These are phyloP conservation scores for Entomortierella beljakovae DNA, from an alignment of 192 early-diverging fungal genomes.

Conservation along the genomic window DNA sequence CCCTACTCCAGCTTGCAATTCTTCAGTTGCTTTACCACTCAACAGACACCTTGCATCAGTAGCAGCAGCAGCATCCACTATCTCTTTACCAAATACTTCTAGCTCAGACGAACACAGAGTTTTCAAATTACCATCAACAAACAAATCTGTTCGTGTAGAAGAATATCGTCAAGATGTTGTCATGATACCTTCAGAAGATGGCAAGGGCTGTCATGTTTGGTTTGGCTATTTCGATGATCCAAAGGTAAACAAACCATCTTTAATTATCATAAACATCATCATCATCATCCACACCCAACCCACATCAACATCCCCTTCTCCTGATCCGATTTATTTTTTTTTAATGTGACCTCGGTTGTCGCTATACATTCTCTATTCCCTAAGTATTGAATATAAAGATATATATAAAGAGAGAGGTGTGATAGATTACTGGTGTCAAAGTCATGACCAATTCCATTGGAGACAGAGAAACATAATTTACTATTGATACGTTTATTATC, in stretches of 20 bases:
- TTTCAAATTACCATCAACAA: constrained; percentile 44
- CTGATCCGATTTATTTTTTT: constrained; percentile 3
- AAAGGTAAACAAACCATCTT: constrained; percentile 47
- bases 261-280: neutral
- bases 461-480: too few species aligned
- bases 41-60: constrained; percentile 3
- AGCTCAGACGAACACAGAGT: constrained; percentile 31
- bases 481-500: too few species aligned
- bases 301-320: too few species aligned
- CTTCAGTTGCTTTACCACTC: neutral
- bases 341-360: neutral
- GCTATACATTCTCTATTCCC: neutral
- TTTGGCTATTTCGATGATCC: constrained; percentile 68
- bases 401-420: neutral
- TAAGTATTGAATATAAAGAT: neutral
- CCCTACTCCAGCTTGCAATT: constrained; percentile 11
- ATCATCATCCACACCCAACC: neutral
- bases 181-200: constrained; percentile 54
- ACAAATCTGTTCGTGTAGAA: constrained; percentile 60
- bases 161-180: constrained; percentile 63
- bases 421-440: neutral
- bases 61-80: constrained; percentile 26
- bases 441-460: constrained; percentile 2
- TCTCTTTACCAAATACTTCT: constrained; percentile 25
- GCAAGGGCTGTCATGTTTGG: constrained; percentile 59